Base-by-base conservation (phyloP, 805 yeast genomes). In the Nakazawaea wickerhamii region DNA sequence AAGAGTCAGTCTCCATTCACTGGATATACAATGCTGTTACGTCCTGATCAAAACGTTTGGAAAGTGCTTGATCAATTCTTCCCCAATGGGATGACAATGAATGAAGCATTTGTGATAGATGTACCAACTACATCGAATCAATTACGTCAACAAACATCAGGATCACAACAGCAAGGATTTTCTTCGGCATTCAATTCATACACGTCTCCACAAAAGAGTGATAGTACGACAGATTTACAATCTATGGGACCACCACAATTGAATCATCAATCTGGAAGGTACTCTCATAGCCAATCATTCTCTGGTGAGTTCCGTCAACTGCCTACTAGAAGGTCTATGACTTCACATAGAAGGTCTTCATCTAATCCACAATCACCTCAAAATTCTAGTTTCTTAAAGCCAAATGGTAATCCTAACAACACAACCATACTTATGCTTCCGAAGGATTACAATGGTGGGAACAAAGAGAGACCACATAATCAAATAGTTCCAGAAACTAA, bases 71-170 rank as follows among this genome's bases (percentile, higher is more conserved):
- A 84, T 45, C 63, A 63, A 17, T 73, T 70, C 51, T 84, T 64
- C 54, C 86, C 89, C 0, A 56, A 64, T n/a, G 87, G 88, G 0
- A 84, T 83, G 89, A 49, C 58, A 2, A 73, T 81, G 70, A 61
- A 64, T 14, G 87, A 82, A 38, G 83, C 91, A 0, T 66, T 84
- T 23, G 57, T 82, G 2, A 68, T 84, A 11, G 84, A 74, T n/a
- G 59, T 67, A 0, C 71, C 75, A 11, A 45, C 48, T 19, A 49
- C 52, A 10, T 18, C 40, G 11, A 33, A 21, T 11, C 19, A 23
- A 30, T 15, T 18, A 15, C 31, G 31, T n/a, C 22, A 38, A 14
- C 19, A 31, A 15, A 17, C 15, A 25, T 3, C 23, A 38, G 10
- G 6, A 8, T n/a, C 15, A 11, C 45, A 14, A 9, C 44, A 28